These are phyloP conservation scores for Cenococcum geophilum DNA, from an alignment of 495 filamentous ascomycete genomes.

Conservation along the genomic window DNA sequence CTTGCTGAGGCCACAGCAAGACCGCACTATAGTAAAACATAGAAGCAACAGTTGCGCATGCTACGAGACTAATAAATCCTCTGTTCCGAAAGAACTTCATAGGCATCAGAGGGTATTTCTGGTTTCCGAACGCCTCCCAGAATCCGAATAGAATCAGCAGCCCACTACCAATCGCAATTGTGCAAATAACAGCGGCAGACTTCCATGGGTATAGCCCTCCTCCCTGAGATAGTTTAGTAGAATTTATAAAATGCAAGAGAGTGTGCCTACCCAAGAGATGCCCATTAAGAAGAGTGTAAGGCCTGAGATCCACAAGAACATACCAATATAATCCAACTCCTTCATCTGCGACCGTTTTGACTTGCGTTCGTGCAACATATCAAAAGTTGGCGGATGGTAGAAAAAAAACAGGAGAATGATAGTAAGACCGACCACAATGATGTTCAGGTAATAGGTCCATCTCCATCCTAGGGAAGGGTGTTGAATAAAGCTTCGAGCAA, in stretches of 20 bases:
- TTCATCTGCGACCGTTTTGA: slow-evolving; percentile 20
- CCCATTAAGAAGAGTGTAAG: slow-evolving; percentile 22
- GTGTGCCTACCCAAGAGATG: slow-evolving; percentile 13
- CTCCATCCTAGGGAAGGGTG: slow-evolving; percentile 16
- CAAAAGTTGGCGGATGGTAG: slow-evolving; percentile 32
- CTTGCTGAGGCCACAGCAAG: slow-evolving; percentile 24
- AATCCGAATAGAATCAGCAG: slow-evolving; percentile 17
- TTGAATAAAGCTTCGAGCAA: slow-evolving; percentile 14
- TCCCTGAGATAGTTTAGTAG: slow-evolving; percentile 3
- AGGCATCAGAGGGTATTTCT: slow-evolving; percentile 21
- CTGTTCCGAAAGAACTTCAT: slow-evolving; percentile 25
- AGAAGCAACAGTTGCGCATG: slow-evolving; percentile 20
- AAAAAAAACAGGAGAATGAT: slow-evolving; percentile 20
- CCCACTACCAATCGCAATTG: slow-evolving; percentile 17
- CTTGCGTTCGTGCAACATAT: slow-evolving; percentile 24
- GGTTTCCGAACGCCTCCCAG: slow-evolving; percentile 19
- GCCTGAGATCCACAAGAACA: slow-evolving; percentile 20
- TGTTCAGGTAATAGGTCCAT: slow-evolving; percentile 22
- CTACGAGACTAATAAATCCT: slow-evolving; percentile 18
- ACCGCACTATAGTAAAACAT: slow-evolving; percentile 25
- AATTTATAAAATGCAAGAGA: neutral
- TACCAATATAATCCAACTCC: slow-evolving; percentile 21
- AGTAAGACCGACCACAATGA: slow-evolving; percentile 19
- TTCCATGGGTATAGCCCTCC: slow-evolving; percentile 25
- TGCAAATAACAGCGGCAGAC: slow-evolving; percentile 18